A percentile compares a stretch with the other conserved stretches of the same genome.
These are phyloP conservation scores for Cladophialophora immunda DNA, from an alignment of 2,329 filamentous ascomycete species.

Conservation along the genomic window DNA sequence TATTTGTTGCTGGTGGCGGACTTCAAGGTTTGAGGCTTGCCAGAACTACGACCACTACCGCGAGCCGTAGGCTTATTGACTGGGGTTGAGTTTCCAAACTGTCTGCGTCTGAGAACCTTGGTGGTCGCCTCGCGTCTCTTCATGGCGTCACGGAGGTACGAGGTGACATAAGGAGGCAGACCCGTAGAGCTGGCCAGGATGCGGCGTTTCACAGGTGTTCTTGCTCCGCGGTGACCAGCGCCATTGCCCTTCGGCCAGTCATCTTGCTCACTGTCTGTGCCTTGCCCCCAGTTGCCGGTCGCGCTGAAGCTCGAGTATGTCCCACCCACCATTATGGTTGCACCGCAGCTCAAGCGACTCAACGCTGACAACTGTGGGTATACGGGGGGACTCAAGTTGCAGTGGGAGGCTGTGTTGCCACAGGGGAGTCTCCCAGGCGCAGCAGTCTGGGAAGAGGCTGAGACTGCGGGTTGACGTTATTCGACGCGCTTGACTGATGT, in stretches of 20 bases:
- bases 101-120: neutral
- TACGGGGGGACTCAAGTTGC: neutral
- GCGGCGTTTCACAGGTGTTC: neutral
- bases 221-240: neutral
- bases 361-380: neutral
- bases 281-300: neutral
- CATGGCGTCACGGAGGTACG: neutral
- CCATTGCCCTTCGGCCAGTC: neutral
- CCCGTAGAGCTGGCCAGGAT: neutral
- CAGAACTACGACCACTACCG: neutral
- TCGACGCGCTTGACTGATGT: neutral
- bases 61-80: neutral
- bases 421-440: neutral
- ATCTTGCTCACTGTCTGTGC: neutral
- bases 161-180: neutral
- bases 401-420: neutral
- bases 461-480: neutral
- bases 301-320: neutral
- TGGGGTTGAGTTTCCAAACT: neutral
- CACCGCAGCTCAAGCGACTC: neutral
- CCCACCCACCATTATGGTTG: neutral
- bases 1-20: slow-evolving; percentile 10
- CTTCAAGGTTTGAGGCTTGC: slow-evolving; percentile 1
- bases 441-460: neutral
- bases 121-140: neutral